A percentile compares a stretch with the other conserved stretches of the same genome.
Evolutionary conservation across 805 yeast species (phyloP).

Genomic region (Sugiyamaella mastotermitis): DNA sequence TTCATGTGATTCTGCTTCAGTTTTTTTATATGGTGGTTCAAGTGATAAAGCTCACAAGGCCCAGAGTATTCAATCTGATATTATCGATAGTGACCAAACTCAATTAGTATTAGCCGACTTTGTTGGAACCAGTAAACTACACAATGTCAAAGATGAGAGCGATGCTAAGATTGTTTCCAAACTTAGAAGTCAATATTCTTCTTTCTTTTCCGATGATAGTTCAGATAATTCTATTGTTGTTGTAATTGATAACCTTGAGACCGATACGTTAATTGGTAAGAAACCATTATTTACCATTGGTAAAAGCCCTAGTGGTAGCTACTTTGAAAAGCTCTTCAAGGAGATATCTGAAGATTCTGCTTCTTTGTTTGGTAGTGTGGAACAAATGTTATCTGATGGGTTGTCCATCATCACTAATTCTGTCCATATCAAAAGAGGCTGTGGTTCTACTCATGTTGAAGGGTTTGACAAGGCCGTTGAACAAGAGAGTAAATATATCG

Average conservation of each 20-base stretch:
- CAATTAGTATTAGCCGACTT: constrained; percentile 20
- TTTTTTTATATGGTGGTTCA: too few relatives aligned
- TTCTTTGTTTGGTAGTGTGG: constrained; percentile 10
- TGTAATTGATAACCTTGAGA: constrained; percentile 17
- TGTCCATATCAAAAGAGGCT: neutral
- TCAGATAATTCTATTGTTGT: constrained; percentile 16
- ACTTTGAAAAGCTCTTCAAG: constrained; percentile 9
- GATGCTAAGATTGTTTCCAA: constrained; percentile 8
- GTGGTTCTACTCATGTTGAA: neutral
- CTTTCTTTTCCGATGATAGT: neutral
- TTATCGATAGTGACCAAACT: constrained; percentile 10
- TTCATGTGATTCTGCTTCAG: too few relatives aligned
- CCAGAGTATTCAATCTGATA: constrained; percentile 1
- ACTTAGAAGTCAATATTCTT: neutral
- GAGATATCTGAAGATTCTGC: too few relatives aligned
- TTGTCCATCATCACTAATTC: constrained; percentile 3
- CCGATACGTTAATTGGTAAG: constrained; percentile 16
- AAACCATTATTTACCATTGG: constrained; percentile 17
- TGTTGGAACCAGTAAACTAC: constrained; percentile 11
- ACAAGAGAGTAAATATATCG: constrained; percentile 2
- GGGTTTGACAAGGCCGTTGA: neutral
- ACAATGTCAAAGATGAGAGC: constrained; percentile 3
- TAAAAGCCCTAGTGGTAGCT: constrained; percentile 9
- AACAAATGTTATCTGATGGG: constrained; percentile 6
- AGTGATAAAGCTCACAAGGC: too few relatives aligned